A percentile compares a stretch with the other conserved stretches of the same genome.
phyloP scores from a whole-genome alignment of 2,329 filamentous ascomycete species.

The Cordyceps farinosa region DNA sequence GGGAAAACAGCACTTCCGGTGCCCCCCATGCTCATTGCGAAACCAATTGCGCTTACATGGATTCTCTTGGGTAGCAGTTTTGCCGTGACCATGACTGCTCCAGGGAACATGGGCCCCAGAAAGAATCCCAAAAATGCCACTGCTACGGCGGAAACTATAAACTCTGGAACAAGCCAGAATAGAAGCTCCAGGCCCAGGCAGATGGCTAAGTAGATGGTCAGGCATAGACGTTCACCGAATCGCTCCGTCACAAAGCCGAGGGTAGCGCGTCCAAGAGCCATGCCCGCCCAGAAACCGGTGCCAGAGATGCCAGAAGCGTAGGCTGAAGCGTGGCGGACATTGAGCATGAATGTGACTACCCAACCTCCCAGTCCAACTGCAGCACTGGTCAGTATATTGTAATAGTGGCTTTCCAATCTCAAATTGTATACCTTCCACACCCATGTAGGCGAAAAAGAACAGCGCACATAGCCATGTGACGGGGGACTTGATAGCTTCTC shows the following conservation, averaged over 20 bases:
- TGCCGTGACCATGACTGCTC: conserved; percentile 65
- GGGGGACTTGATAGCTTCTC: conserved; percentile 39
- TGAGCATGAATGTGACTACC: conserved; percentile 78
- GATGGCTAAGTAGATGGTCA: conserved; percentile 58
- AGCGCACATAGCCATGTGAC: conserved; percentile 64
- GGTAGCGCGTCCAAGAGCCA: conserved; percentile 63
- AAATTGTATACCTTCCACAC: conserved; percentile 52
- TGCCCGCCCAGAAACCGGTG: conserved; percentile 76
- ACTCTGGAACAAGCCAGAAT: conserved; percentile 55
- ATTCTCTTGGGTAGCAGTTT: conserved; percentile 66
- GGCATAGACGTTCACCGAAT: conserved; percentile 60
- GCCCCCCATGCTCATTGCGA: conserved; percentile 69
- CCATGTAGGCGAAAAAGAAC: conserved; percentile 72
- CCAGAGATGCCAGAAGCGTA: conserved; percentile 70
- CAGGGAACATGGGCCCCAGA: conserved; percentile 69
- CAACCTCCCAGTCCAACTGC: conserved; percentile 67
- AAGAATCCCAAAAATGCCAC: conserved; percentile 71
- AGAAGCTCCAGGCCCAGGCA: conserved; percentile 62
- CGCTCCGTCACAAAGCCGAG: conserved; percentile 68
- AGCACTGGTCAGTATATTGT: conserved; percentile 14
- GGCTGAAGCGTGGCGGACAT: conserved; percentile 58
- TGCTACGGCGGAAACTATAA: conserved; percentile 55
- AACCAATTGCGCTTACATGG: conserved; percentile 70
- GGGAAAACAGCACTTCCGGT: conserved; percentile 62
- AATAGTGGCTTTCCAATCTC: background rate